Conservation (phyloP, 208 protist genomes). For the Leishmania arabica region DNA sequence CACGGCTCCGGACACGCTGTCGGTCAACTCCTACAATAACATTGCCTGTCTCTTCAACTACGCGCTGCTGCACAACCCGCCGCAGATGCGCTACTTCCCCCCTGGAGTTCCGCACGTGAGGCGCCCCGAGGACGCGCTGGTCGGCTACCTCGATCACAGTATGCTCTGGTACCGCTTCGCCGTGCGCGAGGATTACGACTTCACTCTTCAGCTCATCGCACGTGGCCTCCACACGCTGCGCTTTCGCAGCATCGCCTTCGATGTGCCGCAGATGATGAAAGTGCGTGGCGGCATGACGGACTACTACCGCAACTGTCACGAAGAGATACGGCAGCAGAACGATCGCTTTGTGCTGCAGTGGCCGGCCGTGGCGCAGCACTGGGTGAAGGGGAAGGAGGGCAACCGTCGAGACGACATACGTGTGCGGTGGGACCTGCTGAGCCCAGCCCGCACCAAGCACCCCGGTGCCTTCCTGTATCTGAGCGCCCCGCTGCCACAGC, state of each 20-base stretch:
- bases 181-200: conserved; percentile 92
- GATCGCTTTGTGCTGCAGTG: conserved; percentile 69
- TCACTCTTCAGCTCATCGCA: conserved; percentile 85
- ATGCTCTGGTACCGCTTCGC: conserved; percentile 86
- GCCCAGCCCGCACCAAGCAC: conserved; percentile 50
- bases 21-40: conserved; percentile 89
- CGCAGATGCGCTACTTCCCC: conserved; percentile 49
- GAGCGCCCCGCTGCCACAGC: conserved; percentile 42
- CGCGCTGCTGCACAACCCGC: conserved; percentile 59
- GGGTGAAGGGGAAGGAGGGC: conserved; percentile 73
- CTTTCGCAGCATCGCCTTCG: conserved; percentile 82
- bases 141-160: conserved; percentile 40
- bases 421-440: conserved; percentile 73
- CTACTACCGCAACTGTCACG: conserved; percentile 79
- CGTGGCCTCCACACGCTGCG: conserved; percentile 76
- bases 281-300: conserved; percentile 84
- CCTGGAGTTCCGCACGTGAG: conserved; percentile 34
- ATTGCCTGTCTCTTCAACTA: conserved; percentile 87
- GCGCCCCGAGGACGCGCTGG: conserved; percentile 39
- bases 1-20: conserved; percentile 43
- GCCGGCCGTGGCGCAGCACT: conserved; percentile 70
- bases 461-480: conserved; percentile 62
- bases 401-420: conserved; percentile 76
- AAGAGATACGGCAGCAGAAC: conserved; percentile 75
- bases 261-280: conserved; percentile 85